phyloP scores from a whole-genome alignment of 2,329 filamentous ascomycete genomes.

The Fusarium heterosporum region DNA sequence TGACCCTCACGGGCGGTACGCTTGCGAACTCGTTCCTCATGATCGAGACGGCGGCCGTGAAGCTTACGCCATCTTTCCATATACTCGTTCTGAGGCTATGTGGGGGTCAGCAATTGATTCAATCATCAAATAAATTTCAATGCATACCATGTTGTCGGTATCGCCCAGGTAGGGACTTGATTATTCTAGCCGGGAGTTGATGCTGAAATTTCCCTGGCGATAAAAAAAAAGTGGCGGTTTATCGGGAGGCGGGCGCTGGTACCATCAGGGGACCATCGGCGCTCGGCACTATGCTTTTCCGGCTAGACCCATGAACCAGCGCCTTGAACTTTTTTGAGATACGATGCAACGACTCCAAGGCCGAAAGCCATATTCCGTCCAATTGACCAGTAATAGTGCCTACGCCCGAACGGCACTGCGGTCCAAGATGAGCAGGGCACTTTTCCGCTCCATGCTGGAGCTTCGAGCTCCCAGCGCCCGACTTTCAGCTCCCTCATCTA shows the following conservation, averaged over 20 bases:
- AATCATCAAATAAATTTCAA: background rate
- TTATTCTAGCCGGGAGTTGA: conserved; percentile 36
- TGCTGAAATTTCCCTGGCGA: conserved; percentile 46
- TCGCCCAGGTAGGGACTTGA: conserved; percentile 42
- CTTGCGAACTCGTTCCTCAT: conserved; percentile 92
- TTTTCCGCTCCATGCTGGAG: conserved; percentile 73
- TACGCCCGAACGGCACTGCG: conserved; percentile 43
- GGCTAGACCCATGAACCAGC: conserved; percentile 23
- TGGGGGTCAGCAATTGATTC: conserved; percentile 34
- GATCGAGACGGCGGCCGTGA: conserved; percentile 71
- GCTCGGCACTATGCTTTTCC: conserved; percentile 53
- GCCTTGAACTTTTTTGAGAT: conserved; percentile 47
- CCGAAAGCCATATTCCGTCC: conserved; percentile 26
- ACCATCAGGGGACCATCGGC: conserved; percentile 37
- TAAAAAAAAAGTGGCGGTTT: conserved; percentile 50
- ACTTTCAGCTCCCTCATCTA: conserved; percentile 42
- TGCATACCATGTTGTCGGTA: conserved; percentile 51
- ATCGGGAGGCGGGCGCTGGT: conserved; percentile 33
- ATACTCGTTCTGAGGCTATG: conserved; percentile 81
- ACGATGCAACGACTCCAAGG: conserved; percentile 34
- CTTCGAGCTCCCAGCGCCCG: conserved; percentile 59
- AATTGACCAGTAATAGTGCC: conserved; percentile 44
- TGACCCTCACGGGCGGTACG: conserved; percentile 88
- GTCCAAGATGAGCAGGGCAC: conserved; percentile 65
- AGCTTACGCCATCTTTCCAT: conserved; percentile 78